Percentiles rank a stretch among this genome's conserved stretches.
phyloP scores from a whole-genome alignment of 176 grass and related monocot species.

The Cenchrus americanus region DNA sequence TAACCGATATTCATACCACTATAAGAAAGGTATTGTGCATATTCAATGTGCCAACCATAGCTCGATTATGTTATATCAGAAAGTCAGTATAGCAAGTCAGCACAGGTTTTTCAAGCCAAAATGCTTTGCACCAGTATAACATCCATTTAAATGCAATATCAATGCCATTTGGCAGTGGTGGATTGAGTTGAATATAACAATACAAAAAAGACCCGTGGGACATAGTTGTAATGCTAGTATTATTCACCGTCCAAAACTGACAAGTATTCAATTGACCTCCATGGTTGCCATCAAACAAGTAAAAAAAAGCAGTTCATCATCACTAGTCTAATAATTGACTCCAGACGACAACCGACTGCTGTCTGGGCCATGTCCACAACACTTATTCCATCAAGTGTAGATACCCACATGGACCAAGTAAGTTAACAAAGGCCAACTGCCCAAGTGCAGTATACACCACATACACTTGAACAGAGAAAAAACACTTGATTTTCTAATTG shows the following conservation, averaged over 20 bases:
- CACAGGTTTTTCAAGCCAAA: not conserved
- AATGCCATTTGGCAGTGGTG: not conserved
- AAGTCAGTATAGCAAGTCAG: constrained; percentile 5
- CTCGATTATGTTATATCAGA: not conserved
- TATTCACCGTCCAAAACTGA: not conserved
- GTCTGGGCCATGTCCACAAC: constrained; percentile 5
- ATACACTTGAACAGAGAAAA: not conserved
- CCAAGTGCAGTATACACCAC: not conserved
- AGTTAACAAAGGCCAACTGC: constrained; percentile 8
- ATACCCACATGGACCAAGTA: not conserved
- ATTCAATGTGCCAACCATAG: constrained; percentile 1
- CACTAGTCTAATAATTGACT: not conserved
- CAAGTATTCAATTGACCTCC: not conserved
- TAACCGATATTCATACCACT: not conserved
- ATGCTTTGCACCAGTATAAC: not conserved
- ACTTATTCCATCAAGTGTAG: not conserved
- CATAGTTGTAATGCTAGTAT: constrained; percentile 1
- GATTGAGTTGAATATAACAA: not conserved
- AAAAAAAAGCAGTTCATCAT: not conserved
- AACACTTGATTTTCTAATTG: constrained; percentile 1
- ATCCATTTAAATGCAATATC: constrained; percentile 4
- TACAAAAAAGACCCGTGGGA: not conserved
- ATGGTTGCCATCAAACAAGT: constrained; percentile 23
- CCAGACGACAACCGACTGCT: not conserved
- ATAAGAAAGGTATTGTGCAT: not conserved